phyloP scores from a whole-genome alignment of 2,329 filamentous ascomycete species.

The Aspergillus awamori region DNA sequence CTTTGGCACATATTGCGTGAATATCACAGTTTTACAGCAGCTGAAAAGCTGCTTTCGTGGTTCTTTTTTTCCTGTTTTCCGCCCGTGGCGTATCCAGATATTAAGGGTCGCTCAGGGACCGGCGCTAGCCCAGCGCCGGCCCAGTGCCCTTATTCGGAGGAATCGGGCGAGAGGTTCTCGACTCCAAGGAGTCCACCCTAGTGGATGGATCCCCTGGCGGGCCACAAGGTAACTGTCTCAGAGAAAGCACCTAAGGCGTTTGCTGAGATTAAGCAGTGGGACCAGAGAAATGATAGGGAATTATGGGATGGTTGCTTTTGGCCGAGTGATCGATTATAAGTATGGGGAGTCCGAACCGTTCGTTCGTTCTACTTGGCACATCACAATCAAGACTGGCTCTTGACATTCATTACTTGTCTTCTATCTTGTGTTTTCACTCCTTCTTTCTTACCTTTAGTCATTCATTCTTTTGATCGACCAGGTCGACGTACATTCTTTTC shows the following conservation, averaged over 20 bases:
- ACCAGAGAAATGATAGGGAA: not conserved
- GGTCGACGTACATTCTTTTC: constrained; percentile 30
- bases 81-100: constrained; percentile 2
- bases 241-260: constrained; percentile 4
- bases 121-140: constrained; percentile 8
- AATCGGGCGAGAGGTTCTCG: constrained; percentile 8
- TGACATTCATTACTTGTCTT: constrained; percentile 14
- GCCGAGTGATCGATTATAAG: constrained; percentile 6
- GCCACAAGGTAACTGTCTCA: constrained; percentile 5
- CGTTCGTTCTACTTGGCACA: constrained; percentile 8
- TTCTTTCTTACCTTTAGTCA: constrained; percentile 13
- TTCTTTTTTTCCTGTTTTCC: not conserved
- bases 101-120: constrained; percentile 5
- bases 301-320: not conserved
- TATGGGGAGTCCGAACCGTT: constrained; percentile 3
- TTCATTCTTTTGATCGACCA: constrained; percentile 25
- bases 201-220: constrained; percentile 5
- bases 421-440: constrained; percentile 11
- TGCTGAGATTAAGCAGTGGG: constrained; percentile 8
- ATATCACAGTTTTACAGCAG: not conserved
- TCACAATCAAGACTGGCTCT: constrained; percentile 19
- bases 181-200: constrained; percentile 7
- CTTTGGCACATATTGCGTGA: not conserved
- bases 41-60: not conserved
- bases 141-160: not conserved